Percentiles rank a stretch among this genome's conserved stretches.
Evolutionary conservation across 768 basidiomycete genomes (phyloP).

Genomic region (Dentipellis fragilis): DNA sequence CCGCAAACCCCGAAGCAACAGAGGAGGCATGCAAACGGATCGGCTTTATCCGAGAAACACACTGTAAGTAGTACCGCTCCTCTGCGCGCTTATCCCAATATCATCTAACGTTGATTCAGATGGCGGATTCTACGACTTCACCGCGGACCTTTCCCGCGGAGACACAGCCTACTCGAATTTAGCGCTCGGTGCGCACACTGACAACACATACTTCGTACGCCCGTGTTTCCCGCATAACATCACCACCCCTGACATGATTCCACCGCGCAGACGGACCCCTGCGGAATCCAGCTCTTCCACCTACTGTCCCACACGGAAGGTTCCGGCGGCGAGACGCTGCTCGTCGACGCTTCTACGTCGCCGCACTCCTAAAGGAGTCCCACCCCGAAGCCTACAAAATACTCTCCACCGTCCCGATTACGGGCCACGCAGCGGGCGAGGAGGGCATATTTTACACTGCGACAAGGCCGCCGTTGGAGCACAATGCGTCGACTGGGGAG

Average conservation of each 20-base stretch:
- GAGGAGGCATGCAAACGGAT: conserved; percentile 70
- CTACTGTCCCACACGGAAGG: conserved; percentile 77
- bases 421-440: conserved; percentile 88
- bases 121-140: conserved; percentile 96
- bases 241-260: background rate
- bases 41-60: conserved; percentile 83
- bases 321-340: conserved; percentile 77
- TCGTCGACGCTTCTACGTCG: conserved; percentile 92
- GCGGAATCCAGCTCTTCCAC: conserved; percentile 94
- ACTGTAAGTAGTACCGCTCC: conserved; percentile 36
- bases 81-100: background rate
- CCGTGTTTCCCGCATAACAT: conserved; percentile 13
- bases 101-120: conserved; percentile 33
- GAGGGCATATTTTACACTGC: conserved; percentile 38
- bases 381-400: conserved; percentile 63
- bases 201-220: conserved; percentile 61
- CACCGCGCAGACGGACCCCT: conserved; percentile 71
- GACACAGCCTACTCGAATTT: conserved; percentile 92
- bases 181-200: conserved; percentile 78
- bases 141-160: conserved; percentile 79
- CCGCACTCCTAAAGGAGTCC: conserved; percentile 63
- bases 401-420: conserved; percentile 58
- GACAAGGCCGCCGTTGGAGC: conserved; percentile 64
- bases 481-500: conserved; percentile 49
- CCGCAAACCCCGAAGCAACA: conserved; percentile 73